Percentiles rank a stretch among this genome's conserved stretches.
Conservation (phyloP, 2,329 filamentous ascomycete genomes). For the Thielaviopsis populi region DNA sequence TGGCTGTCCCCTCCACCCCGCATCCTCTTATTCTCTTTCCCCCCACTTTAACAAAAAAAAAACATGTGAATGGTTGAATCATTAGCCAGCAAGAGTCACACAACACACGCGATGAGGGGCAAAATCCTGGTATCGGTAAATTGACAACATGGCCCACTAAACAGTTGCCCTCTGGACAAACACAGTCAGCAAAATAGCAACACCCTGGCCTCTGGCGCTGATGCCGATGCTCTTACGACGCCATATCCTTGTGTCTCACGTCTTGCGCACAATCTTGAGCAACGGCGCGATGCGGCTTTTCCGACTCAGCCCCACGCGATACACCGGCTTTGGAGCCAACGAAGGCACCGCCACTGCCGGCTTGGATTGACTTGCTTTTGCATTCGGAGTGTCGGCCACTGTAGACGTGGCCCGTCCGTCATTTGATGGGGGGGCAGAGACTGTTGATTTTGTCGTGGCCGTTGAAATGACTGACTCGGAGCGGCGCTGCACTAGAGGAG, state of each 20-base stretch:
- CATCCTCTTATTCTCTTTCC: neutral
- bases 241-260: constrained; percentile 9
- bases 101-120: neutral
- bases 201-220: neutral
- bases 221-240: neutral
- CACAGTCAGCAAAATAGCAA: neutral
- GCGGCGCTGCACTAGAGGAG: neutral
- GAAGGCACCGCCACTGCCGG: neutral
- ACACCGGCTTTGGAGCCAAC: constrained; percentile 25
- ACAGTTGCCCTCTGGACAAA: neutral
- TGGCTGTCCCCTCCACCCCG: neutral
- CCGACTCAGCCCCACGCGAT: constrained; percentile 38
- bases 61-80: neutral
- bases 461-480: constrained; percentile 6
- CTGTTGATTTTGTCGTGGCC: neutral
- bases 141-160: neutral
- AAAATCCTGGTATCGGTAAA: too few relatives aligned
- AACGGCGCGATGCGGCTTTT: constrained; percentile 35
- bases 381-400: constrained; percentile 7
- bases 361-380: constrained; percentile 12
- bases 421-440: neutral
- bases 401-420: neutral
- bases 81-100: neutral
- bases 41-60: neutral
- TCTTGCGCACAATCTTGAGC: constrained; percentile 35